Conservation (phyloP, 345 rosid species). For the Litchi chinensis region DNA sequence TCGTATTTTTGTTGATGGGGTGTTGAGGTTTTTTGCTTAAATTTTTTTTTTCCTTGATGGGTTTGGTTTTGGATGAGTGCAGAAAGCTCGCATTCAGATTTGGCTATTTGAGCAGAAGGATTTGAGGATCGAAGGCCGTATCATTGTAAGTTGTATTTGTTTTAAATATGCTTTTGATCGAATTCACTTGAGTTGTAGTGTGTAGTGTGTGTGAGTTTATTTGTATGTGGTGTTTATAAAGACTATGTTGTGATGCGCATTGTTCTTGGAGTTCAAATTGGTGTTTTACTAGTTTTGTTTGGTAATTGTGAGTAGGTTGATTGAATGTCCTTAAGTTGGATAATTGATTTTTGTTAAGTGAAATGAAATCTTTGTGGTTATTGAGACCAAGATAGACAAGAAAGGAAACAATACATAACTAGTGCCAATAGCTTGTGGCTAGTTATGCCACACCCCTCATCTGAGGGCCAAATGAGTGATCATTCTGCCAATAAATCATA, state of each 20-base stretch:
- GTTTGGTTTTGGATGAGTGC: conserved; percentile 13
- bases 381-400: no score
- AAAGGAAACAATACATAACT: no score
- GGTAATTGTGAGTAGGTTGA: background rate
- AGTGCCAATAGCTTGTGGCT: no score
- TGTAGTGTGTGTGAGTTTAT: background rate
- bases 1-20: background rate
- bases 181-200: background rate
- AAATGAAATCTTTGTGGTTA: background rate
- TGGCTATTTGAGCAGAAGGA: conserved; percentile 99
- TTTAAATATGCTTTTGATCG: background rate
- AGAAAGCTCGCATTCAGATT: conserved; percentile 98
- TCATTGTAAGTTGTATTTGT: conserved; percentile 47
- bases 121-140: conserved; percentile 83
- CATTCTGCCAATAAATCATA: no score
- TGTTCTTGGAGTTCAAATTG: background rate
- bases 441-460: no score
- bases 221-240: background rate
- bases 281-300: background rate
- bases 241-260: background rate
- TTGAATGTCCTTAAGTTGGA: no score
- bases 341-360: background rate
- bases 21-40: no score
- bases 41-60: background rate
- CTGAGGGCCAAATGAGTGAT: no score